Evolutionary conservation across 768 basidiomycete species (phyloP), one percentile per base, ranked within the genome.

Genomic region (Leccinum truebloodii): DNA sequence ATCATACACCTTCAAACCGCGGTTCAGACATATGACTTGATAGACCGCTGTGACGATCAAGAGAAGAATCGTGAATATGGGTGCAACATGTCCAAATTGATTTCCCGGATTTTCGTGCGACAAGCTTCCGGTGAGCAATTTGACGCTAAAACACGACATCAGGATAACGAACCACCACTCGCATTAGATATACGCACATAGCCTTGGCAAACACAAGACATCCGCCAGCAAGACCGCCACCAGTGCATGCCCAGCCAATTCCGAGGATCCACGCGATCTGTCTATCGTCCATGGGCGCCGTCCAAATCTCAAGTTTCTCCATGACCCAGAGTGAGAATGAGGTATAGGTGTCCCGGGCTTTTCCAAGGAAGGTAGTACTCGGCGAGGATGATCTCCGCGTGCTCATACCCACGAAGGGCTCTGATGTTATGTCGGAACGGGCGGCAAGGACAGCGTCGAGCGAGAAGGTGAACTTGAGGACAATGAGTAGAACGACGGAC

Each of bases 231-330:
- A 98, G 78, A 37, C 93, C 89, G 13, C 95, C 95, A 35, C 95
- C 95, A 57, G 87, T 87, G 63, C 94, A 94, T 3, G 94, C 91
- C 96, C 95, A 98, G 2, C 88, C 89, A 54, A 98, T 93, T 14
- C 95, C 95, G 50, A 95, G 80, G 28, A 91, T 87, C 92, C 94
- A 97, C 7, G 89, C 89, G 46, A 98, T 79, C 57, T 87, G 87
- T 65, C 84, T 89, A 69, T 98, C 95, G 69, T 89, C 89, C 68
- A 88, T 90, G 13, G 87, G 80, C 30, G 84, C 87, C 8, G 88
- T 89, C 88, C 90, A 90, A 1, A 73, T 65, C 69, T 95, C 93
- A 54, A 95, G 75, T 68, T 80, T 79, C 62, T 86, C 83, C 26
- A 80, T 81, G 37, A 89, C 69, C 77, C 83, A 80, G 28, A 75